A percentile compares a stretch with the other conserved stretches of the same genome.
These are phyloP conservation scores for Elsinoe fawcettii DNA, from an alignment of 2,329 filamentous ascomycete genomes.

Conservation along the genomic window DNA sequence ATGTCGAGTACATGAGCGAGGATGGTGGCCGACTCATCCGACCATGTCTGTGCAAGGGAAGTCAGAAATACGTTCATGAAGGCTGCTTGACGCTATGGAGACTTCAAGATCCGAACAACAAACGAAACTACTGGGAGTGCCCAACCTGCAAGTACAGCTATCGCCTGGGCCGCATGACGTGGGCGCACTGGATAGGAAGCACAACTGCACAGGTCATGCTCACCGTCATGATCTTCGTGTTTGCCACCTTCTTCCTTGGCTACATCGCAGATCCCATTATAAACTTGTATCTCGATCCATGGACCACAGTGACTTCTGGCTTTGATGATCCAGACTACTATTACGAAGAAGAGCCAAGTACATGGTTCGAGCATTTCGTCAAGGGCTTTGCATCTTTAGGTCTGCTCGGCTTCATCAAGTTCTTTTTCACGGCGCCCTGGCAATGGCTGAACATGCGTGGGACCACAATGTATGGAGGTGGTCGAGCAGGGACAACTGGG, in stretches of 20 bases:
- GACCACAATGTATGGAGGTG: slow-evolving; percentile 47
- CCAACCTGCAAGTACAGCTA: slow-evolving; percentile 83
- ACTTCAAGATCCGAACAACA: slow-evolving; percentile 58
- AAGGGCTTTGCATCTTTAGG: slow-evolving; percentile 90
- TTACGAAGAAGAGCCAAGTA: slow-evolving; percentile 44
- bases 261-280: slow-evolving; percentile 91
- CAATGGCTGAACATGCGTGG: slow-evolving; percentile 68
- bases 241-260: slow-evolving; percentile 72
- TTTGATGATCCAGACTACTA: slow-evolving; percentile 24
- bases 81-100: slow-evolving; percentile 81
- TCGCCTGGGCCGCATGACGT: slow-evolving; percentile 66
- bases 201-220: slow-evolving; percentile 57
- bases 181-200: slow-evolving; percentile 55
- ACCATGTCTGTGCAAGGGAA: slow-evolving; percentile 89
- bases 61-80: slow-evolving; percentile 89
- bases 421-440: slow-evolving; percentile 65
- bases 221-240: slow-evolving; percentile 62
- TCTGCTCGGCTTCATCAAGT: slow-evolving; percentile 75
- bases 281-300: slow-evolving; percentile 75
- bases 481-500: slow-evolving; percentile 54
- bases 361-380: slow-evolving; percentile 75
- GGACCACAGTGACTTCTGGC: slow-evolving; percentile 25
- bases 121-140: slow-evolving; percentile 75
- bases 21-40: slow-evolving; percentile 72
- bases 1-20: slow-evolving; percentile 64